Evolutionary conservation across 2,329 filamentous ascomycete genomes (phyloP).

Genomic region (Scedosporium apiospermum): DNA sequence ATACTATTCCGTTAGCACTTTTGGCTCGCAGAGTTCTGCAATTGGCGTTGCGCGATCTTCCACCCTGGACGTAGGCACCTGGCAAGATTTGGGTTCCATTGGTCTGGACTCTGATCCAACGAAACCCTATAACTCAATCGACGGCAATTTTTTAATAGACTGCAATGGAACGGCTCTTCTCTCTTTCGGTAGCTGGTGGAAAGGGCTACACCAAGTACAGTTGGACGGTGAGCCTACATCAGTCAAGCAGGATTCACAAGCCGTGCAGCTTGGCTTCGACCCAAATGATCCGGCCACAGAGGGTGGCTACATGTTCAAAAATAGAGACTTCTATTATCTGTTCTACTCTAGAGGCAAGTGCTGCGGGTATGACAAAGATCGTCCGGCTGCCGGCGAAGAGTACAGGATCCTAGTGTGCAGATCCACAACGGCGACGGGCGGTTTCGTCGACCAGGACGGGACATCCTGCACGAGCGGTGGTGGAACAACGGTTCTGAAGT

Average conservation of each 20-base stretch:
- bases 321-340: constrained; percentile 51
- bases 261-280: constrained; percentile 43
- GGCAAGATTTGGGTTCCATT: background rate
- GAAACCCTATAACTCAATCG: background rate
- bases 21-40: constrained; percentile 50
- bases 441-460: constrained; percentile 48
- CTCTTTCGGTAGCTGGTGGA: background rate
- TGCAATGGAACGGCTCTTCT: background rate
- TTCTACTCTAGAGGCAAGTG: constrained; percentile 54
- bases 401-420: constrained; percentile 59
- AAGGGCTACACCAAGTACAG: constrained; percentile 2
- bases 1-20: constrained; percentile 57
- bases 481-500: constrained; percentile 51
- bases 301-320: constrained; percentile 45
- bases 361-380: constrained; percentile 45
- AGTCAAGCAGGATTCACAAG: constrained; percentile 37
- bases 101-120: background rate
- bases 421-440: constrained; percentile 38
- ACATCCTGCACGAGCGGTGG: constrained; percentile 47
- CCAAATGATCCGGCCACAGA: constrained; percentile 44
- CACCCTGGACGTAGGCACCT: background rate
- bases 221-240: no score
- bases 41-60: constrained; percentile 41
- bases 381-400: constrained; percentile 47
- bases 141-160: background rate